Base-by-base conservation (phyloP, 176 grass and related monocot species). In the Paspalum vaginatum region DNA sequence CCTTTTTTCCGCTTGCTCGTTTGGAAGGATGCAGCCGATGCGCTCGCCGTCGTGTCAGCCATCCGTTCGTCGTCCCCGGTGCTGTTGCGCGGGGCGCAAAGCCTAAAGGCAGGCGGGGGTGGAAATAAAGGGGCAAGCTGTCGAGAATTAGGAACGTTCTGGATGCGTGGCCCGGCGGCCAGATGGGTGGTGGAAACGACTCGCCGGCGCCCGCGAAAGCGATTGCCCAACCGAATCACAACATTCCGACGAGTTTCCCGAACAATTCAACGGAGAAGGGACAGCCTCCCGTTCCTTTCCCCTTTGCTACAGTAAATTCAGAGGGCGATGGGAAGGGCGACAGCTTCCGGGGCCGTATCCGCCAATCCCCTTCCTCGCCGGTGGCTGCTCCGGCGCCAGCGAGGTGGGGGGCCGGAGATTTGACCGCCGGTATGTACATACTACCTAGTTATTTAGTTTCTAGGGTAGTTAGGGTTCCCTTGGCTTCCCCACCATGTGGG, bases 121-220 rank as follows among this genome's bases (percentile, higher is more conserved):
- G 22, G 20, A 27, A 32, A 45, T 38, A 18, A 27, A 11, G 7
- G 14, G 16, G 67, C n/a, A 32, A 4, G 75, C 61, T 74, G 81
- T 70, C 76, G 50, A 27, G 46, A 55, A 80, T 38, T 54, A 24
- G 67, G 76, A 40, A 80, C 45, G 40, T 76, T 77, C 56, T 65
- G 48, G 87, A 72, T 71, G 58, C 64, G 65, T 71, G 82, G 38
- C 48, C 55, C 71, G 71, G 82, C 71, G 56, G 77, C 55, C 71
- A 41, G 47, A 72, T 63, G 77, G 71, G 82, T 89, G 82, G 77
- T 14, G 72, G 57, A 44, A 42, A 65, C 57, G 77, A 15, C 56
- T 38, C 82, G 9, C 70, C 68, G 42, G 58, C 32, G 32, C 21
- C 55, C 58, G 7, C 0, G 72, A 85, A 37, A 85, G 72, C 39